phyloP scores from a whole-genome alignment of 805 yeast species.

The Starmerella riodocensis region DNA sequence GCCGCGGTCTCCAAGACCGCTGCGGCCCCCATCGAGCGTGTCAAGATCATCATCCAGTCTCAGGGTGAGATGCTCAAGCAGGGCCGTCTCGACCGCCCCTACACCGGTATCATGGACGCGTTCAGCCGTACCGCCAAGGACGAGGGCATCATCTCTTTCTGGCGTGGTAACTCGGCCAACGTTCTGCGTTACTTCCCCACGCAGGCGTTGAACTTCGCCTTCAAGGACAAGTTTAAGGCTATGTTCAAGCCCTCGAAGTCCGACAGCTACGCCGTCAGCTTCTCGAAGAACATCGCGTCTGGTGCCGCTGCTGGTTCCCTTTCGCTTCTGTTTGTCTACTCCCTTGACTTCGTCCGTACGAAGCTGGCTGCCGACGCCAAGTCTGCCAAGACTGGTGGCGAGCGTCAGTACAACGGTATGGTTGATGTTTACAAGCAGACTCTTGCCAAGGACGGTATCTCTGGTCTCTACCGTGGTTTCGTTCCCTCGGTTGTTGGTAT shows the following conservation, averaged over 20 bases:
- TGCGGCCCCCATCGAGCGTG: constrained; percentile 92
- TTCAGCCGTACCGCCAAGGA: constrained; percentile 82
- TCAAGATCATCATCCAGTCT: constrained; percentile 83
- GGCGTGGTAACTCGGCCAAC: constrained; percentile 98
- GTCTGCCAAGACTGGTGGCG: constrained; percentile 52
- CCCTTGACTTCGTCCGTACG: constrained; percentile 92
- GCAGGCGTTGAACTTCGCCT: constrained; percentile 91
- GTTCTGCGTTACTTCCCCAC: constrained; percentile 97
- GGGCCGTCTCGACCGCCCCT: constrained; percentile 75
- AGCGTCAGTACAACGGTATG: constrained; percentile 90
- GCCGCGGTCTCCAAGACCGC: constrained; percentile 94
- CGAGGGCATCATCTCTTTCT: constrained; percentile 81
- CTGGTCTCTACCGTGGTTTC: constrained; percentile 97
- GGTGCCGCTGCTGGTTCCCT: constrained; percentile 97
- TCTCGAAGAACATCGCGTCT: constrained; percentile 90
- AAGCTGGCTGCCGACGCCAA: constrained; percentile 95
- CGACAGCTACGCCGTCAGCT: constrained; percentile 74
- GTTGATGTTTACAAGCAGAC: constrained; percentile 90
- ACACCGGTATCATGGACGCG: constrained; percentile 80
- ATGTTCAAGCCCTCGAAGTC: constrained; percentile 87
- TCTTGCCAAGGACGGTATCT: constrained; percentile 82
- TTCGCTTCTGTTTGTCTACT: constrained; percentile 77
- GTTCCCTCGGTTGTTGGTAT: constrained; percentile 93
- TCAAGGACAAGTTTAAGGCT: constrained; percentile 85
- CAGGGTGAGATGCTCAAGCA: constrained; percentile 94